Evolutionary conservation across 331 rosid species (phyloP), one percentile per base, ranked within the genome.

Genomic region (Ulmus americana): DNA sequence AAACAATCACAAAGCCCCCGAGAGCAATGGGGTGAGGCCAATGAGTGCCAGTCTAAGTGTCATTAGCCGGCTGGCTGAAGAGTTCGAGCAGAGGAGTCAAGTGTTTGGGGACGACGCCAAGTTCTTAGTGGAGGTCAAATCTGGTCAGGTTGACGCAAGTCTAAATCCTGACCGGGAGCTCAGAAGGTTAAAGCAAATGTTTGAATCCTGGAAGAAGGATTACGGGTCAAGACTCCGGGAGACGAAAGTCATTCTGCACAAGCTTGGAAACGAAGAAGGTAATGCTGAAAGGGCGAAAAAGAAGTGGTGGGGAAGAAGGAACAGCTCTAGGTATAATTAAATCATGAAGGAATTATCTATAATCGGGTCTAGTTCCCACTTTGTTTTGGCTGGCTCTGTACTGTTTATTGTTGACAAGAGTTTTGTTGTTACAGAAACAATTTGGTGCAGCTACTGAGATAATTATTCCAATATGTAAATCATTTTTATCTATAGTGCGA

Each of bases 101-200:
- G 99, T 94, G 5, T 94, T 94, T 63, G 96, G 96, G 2, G 99
- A 94, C 18, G 99, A 94, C 70, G 95, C 99, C n/a, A 94, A 94
- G 80, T 94, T 94, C 88, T 82, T 94, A 84, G 99, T 94, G 67
- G 99, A 94, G 86, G 99, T 94, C 56, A 94, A 94, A 78, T 90
- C 99, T 22, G 99, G 99, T 73, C 95, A 94, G 67, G 89, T 87
- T 6, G 99, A 94, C 66, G 99, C 99, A 18, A 90, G 87, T 77
- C 76, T 94, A 71, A 79, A 87, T 73, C 99, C 99, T 45, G 99
- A 94, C 77, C 60, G 67, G 53, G 99, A 94, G 64, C 97, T 94
- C 45, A 85, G 97, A 78, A 82, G 95, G 85, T 78, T 94, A 80
- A 94, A 90, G 78, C 95, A 94, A 64, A 94, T 94, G 97, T 94